Percentiles rank a stretch among this genome's conserved stretches.
phyloP scores from a whole-genome alignment of 2,329 filamentous ascomycete genomes.

The Phyllosticta citrichinensis region DNA sequence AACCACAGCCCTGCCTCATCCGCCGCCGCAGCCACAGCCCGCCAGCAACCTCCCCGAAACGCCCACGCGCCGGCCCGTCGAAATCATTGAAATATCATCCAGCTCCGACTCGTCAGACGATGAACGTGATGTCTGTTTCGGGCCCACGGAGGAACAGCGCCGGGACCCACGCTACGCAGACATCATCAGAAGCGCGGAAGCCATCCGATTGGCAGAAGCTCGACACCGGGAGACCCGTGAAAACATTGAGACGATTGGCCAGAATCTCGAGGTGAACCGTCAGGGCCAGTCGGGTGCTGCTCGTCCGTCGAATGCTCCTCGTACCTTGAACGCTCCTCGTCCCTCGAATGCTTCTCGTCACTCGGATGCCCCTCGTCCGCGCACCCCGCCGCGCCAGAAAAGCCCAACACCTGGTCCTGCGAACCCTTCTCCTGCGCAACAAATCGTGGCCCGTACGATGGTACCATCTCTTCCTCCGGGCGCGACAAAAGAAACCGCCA shows the following conservation, averaged over 20 bases:
- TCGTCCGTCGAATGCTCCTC: no score
- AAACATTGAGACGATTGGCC: no score
- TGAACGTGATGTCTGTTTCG: neutral
- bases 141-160: neutral
- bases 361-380: no score
- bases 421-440: neutral
- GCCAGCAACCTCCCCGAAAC: neutral
- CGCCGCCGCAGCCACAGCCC: neutral
- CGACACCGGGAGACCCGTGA: no score
- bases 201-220: neutral
- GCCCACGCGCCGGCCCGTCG: neutral
- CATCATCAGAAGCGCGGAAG: no score
- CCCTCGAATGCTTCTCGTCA: no score
- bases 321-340: no score
- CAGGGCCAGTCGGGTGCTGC: no score
- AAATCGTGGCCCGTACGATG: neutral
- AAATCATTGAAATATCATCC: neutral
- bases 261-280: no score
- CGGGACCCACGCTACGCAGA: no score
- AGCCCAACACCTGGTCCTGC: no score
- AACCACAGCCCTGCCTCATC: neutral
- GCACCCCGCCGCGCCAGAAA: no score
- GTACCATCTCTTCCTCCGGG: neutral
- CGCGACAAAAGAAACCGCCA: neutral
- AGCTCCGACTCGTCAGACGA: neutral